Percentiles rank a stretch among this genome's conserved stretches.
Evolutionary conservation across 148 eudicot genomes (phyloP).

Genomic region (Spergularia marina): DNA sequence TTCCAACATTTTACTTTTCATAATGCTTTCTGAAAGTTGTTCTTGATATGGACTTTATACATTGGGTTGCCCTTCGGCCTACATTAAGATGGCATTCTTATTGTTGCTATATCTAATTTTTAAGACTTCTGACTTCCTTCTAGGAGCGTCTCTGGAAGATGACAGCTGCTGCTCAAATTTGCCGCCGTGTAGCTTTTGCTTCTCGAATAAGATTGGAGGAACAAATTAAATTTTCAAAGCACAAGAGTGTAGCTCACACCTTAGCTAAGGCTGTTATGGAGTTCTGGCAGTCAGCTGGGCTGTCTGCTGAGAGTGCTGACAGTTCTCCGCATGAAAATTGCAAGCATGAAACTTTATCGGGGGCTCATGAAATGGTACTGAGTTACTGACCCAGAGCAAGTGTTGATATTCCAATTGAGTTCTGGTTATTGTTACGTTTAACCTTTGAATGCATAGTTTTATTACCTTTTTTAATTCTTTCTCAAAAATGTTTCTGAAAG

Average conservation of each 20-base stretch:
- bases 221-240: conserved; percentile 41
- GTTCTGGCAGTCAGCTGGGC: conserved; percentile 76
- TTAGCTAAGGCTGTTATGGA: conserved; percentile 77
- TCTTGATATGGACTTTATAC: not conserved
- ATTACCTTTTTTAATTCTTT: not conserved
- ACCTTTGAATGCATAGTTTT: not conserved
- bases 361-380: conserved; percentile 16
- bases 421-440: not conserved
- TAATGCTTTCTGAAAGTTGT: not conserved
- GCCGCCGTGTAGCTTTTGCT: conserved; percentile 53
- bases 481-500: not conserved
- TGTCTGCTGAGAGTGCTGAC: conserved; percentile 26
- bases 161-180: conserved; percentile 77
- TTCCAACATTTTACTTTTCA: not conserved
- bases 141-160: conserved; percentile 94
- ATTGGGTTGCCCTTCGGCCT: not conserved
- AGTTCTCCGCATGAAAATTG: conserved; percentile 25
- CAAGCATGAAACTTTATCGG: conserved; percentile 22
- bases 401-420: conserved; percentile 27
- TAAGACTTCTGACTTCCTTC: conserved; percentile 5
- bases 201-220: conserved; percentile 54
- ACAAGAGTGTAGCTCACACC: conserved; percentile 53
- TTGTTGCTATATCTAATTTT: conserved; percentile 6
- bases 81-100: not conserved
- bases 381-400: not conserved